Conservation (phyloP, 225 moss, liverwort and hornwort genomes). For the Physcomitrium patens region DNA sequence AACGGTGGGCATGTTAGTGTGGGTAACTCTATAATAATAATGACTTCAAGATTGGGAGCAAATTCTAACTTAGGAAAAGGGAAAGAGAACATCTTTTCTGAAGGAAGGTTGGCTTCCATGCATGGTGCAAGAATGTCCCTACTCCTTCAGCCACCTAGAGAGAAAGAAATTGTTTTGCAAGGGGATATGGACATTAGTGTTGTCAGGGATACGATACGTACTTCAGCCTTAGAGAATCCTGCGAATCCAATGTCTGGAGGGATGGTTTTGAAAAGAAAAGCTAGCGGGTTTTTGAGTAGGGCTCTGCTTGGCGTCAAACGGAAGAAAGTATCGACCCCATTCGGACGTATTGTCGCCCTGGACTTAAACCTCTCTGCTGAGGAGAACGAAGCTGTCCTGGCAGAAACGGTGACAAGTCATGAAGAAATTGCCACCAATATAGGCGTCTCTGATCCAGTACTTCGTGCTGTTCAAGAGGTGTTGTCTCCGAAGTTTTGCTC, state of each 20-base stretch:
- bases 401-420: not conserved
- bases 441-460: slow-evolving; percentile 32
- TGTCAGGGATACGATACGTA: slow-evolving; percentile 29
- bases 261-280: slow-evolving; percentile 41
- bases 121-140: slow-evolving; percentile 40
- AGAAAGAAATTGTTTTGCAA: slow-evolving; percentile 46
- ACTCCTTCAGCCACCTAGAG: slow-evolving; percentile 21
- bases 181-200: slow-evolving; percentile 37
- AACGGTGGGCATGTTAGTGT: slow-evolving; percentile 58
- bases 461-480: slow-evolving; percentile 36
- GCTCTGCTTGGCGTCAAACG: not conserved
- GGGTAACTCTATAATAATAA: slow-evolving; percentile 56
- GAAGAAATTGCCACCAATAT: slow-evolving; percentile 3
- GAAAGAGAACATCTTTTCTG: slow-evolving; percentile 34
- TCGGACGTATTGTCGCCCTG: slow-evolving; percentile 40
- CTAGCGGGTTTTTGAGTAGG: slow-evolving; percentile 18
- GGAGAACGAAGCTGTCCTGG: slow-evolving; percentile 53
- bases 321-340: slow-evolving; percentile 26
- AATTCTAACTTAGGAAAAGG: not conserved
- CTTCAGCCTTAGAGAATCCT: not conserved
- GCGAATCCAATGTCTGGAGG: no score
- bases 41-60: slow-evolving; percentile 63
- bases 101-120: slow-evolving; percentile 38
- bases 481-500: slow-evolving; percentile 48
- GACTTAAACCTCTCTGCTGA: slow-evolving; percentile 72